A percentile compares a stretch with the other conserved stretches of the same genome.
Evolutionary conservation across 75 land plant species (phyloP).

Genomic region (Selaginella tamariscina): DNA sequence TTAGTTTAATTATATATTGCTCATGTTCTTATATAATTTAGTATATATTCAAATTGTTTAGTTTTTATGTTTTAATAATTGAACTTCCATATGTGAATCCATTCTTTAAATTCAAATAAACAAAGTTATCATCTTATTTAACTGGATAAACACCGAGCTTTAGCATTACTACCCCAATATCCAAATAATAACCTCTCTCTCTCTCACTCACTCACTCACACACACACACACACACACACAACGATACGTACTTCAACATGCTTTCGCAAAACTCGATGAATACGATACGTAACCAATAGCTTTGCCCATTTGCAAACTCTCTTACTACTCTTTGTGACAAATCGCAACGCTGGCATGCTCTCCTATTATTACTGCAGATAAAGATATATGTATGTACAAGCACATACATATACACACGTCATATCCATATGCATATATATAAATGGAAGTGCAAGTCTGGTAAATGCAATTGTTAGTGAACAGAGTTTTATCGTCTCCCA

Average conservation of each 20-base stretch:
- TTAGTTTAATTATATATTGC: too few relatives aligned
- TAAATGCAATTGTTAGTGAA: neutral
- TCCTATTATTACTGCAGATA: constrained; percentile 21
- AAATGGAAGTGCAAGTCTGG: too few relatives aligned
- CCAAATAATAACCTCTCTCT: neutral
- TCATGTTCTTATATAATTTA: too few relatives aligned
- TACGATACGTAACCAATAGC: constrained; percentile 33
- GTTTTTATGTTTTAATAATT: too few relatives aligned
- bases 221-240: neutral
- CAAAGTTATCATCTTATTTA: too few relatives aligned
- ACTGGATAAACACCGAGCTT: too few relatives aligned
- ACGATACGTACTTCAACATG: constrained; percentile 18
- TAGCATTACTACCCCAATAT: neutral
- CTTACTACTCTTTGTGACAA: constrained; percentile 27
- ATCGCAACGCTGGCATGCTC: constrained; percentile 24
- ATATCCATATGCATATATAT: too few relatives aligned
- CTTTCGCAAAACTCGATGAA: constrained; percentile 32
- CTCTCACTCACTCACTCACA: too few relatives aligned
- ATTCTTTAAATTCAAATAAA: too few relatives aligned
- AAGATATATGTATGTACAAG: neutral
- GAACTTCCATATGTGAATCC: too few relatives aligned
- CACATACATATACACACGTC: too few relatives aligned
- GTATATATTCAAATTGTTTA: too few relatives aligned
- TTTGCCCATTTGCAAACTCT: constrained; percentile 27
- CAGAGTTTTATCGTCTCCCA: neutral